Evolutionary conservation across 345 rosid genomes (phyloP), one percentile per base, ranked within the genome.

Genomic region (Lepidium sativum): DNA sequence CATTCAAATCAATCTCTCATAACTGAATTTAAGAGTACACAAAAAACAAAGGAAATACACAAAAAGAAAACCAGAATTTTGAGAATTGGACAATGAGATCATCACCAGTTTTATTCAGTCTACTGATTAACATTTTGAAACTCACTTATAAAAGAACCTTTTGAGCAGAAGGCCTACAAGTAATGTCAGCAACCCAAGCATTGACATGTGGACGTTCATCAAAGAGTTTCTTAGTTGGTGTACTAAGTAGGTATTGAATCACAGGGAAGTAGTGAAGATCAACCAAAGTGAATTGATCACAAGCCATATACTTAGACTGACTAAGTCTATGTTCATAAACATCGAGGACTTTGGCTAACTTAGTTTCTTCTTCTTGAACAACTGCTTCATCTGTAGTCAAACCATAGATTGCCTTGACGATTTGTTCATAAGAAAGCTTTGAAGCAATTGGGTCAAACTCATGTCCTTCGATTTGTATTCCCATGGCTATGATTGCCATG

Each of bases 141-240:
- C n/a, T 3, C 14, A 17, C 13, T 70, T 54, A 70, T 70, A 43
- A 70, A 21, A 43, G 17, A 12, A 89, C 89, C 81, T 86, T 86
- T 21, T 70, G 44, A 80, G 86, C 67, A 27, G 90, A 79, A 9
- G 88, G 91, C 69, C 91, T 78, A 1, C 83, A 73, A 6, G 80
- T 73, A 74, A 86, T 81, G 9, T 78, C 78, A 38, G 82, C 72
- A 3, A 74, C 81, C 91, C 88, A 86, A 20, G 88, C 83, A 40
- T 68, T 34, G 9, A 83, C 88, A 66, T 68, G 81, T 8, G 83
- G 84, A 56, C 82, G 82, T 2, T 67, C 69, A 14, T 86, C 89
- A 4, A 81, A 65, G 45, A 77, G 72, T 68, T 76, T 80, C 78
- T 79, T 79, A 32, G 51, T 41, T 2, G 52, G 84, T 2, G 84